Base-by-base conservation (phyloP, 2,329 filamentous ascomycete genomes). In the Dactylellina sp. region DNA sequence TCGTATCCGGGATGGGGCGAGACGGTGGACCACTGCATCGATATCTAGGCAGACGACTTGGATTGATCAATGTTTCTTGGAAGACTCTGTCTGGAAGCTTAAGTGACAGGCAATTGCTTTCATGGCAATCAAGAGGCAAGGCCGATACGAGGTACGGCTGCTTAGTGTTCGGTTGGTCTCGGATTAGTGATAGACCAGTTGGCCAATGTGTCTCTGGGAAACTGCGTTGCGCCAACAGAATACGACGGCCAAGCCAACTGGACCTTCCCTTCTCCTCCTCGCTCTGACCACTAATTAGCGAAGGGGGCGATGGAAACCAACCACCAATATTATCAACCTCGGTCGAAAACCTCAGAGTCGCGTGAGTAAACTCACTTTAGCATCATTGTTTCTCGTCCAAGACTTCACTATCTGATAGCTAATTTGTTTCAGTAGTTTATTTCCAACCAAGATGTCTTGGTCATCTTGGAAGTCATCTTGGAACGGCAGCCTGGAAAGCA, bases 291-390 rank as follows among this genome's bases (percentile, higher is more conserved):
- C n/a, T 11, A 39, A 42, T 14, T 20, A 18, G 18, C 42, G 12
- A 57, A 57, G 44, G 53, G 53, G 53, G 53, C 12, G 42, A 53
- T 18, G 28, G 47, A 53, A 32, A 32, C 28, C 4, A 24, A 22
- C 28, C n/a, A n/a, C n/a, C n/a, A n/a, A 40, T 20, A 6, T 9
- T 16, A 20, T 1, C 22, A 66, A 47, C 63, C 63, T 68, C 63
- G 63, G 63, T 68, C 25, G 24, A 52, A n/a, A 52, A 39, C 39
- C 16, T 53, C n/a, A 20, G 47, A 62, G 49, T 68, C 63, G 63
- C 63, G 63, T 62, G 56, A 44, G 63, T 62, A 47, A 35, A 28
- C 56, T 49, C 22, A 35, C 22, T 22, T 20, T 35, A 60, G 37
- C n/a, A 60, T 37, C 9, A 47, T 49, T 62, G 56, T 61, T 56